phyloP scores from a whole-genome alignment of 805 yeast genomes.

The Blastobotrys chiropterorum region DNA sequence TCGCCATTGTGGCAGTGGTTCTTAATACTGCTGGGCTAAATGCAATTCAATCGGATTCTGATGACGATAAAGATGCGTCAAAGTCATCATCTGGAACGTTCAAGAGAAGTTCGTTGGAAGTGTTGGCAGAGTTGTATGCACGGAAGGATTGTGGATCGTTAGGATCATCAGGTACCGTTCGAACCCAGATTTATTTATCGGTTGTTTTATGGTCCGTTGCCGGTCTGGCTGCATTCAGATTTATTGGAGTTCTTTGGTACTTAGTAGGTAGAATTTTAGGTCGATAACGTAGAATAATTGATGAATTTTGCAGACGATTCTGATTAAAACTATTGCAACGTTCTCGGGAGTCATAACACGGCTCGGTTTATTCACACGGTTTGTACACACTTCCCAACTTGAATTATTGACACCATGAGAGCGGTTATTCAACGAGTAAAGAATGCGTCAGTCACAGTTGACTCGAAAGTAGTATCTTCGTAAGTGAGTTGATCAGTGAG shows the following conservation, averaged over 20 bases:
- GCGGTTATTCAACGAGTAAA: conserved; percentile 88
- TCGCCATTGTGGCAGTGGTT: conserved; percentile 74
- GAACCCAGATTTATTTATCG: conserved; percentile 53
- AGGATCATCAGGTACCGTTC: conserved; percentile 12
- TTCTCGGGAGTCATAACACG: too few species aligned
- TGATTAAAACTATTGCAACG: too few species aligned
- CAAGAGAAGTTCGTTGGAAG: neutral
- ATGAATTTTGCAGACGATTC: too few species aligned
- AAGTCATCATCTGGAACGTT: neutral
- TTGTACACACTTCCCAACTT: too few species aligned
- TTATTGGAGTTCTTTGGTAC: conserved; percentile 65
- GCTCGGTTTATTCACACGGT: too few species aligned
- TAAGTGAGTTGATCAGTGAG: conserved; percentile 22
- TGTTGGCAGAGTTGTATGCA: conserved; percentile 2
- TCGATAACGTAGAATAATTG: too few species aligned
- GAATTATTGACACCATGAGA: too few species aligned
- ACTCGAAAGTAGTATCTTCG: conserved; percentile 60
- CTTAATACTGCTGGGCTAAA: conserved; percentile 76
- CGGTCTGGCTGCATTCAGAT: conserved; percentile 76
- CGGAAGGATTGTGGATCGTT: conserved; percentile 4
- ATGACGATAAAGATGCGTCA: neutral
- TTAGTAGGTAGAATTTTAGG: conserved; percentile 36
- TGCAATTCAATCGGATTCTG: conserved; percentile 9
- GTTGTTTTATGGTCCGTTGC: conserved; percentile 93
- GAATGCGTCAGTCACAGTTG: conserved; percentile 83